Evolutionary conservation across 345 rosid species (phyloP), one percentile per base, ranked within the genome.

Genomic region (Arabidopsis arenosa): DNA sequence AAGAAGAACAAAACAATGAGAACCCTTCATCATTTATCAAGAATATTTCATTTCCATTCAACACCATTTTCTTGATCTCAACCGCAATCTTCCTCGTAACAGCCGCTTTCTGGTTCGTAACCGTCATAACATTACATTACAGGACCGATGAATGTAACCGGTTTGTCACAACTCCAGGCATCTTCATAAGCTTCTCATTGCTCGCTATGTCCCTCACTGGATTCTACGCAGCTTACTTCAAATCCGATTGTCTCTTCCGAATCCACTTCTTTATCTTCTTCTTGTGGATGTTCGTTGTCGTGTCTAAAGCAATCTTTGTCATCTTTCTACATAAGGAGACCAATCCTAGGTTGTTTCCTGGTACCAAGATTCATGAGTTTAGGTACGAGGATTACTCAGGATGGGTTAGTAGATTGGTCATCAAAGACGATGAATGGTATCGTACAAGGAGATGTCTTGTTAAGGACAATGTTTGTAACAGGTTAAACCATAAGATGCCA

Each of bases 361-460:
- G 81, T 17, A 60, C 81, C 5, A 43, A 59, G 56, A 78, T 78
- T 36, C n/a, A 66, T 23, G 81, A 78, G 70, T 78, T 14, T 65
- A 72, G 73, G 69, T 21, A 60, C 6, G 78, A 78, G 0, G 81
- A 78, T 59, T 78, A 73, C 70, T 78, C 81, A 32, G 77, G 64
- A 49, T 73, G 81, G 81, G 77, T 78, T 43, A 69, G 68, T 51
- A 72, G 81, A 41, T 49, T 78, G 64, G 70, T 78, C 26, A 53
- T 78, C 12, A 78, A 78, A 67, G 64, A 78, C 14, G 81, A 78
- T 58, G 78, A 78, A 43, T 78, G 78, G 81, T 66, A 78, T 52
- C 81, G 81, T 58, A 73, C 36, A 4, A 72, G 67, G 26, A 78
- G 78, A 72, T 78, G 81, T 53, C 74, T 78, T 60, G 68, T 59